These are phyloP conservation scores for Colletotrichum sp. DNA, from an alignment of 2,329 filamentous ascomycete species.

Conservation along the genomic window DNA sequence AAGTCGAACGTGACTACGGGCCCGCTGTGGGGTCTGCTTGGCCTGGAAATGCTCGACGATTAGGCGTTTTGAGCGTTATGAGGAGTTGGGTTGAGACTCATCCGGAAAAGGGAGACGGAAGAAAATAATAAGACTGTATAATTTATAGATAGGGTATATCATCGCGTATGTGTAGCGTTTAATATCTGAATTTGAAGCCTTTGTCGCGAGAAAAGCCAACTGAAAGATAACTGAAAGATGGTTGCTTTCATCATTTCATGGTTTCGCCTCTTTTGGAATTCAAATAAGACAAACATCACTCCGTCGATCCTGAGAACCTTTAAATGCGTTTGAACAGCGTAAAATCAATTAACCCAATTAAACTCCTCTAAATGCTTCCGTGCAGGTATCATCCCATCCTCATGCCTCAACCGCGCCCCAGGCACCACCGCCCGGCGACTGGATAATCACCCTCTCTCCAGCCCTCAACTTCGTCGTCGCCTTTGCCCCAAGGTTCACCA, in stretches of 20 bases:
- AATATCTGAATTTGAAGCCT: background rate
- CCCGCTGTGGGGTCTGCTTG: background rate
- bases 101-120: no score
- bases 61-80: background rate
- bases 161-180: background rate
- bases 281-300: background rate
- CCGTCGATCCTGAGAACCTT: rapidly evolving
- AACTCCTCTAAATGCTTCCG: background rate
- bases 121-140: no score
- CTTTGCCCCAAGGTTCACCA: conserved; percentile 27
- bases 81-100: no score
- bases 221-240: background rate
- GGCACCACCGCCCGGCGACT: conserved; percentile 19
- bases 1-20: background rate
- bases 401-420: conserved; percentile 8
- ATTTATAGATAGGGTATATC: no score
- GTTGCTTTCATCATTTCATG: rapidly evolving
- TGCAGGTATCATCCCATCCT: background rate
- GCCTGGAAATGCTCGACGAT: background rate
- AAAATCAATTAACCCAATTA: background rate
- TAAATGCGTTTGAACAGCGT: rapidly evolving
- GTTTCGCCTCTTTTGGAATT: background rate
- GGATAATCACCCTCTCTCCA: conserved; percentile 21
- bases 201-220: rapidly evolving
- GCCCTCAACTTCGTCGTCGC: conserved; percentile 19